Percentiles rank a stretch among this genome's conserved stretches.
phyloP scores from a whole-genome alignment of 73 alveolate genomes.

The Uronychia binucleata region DNA sequence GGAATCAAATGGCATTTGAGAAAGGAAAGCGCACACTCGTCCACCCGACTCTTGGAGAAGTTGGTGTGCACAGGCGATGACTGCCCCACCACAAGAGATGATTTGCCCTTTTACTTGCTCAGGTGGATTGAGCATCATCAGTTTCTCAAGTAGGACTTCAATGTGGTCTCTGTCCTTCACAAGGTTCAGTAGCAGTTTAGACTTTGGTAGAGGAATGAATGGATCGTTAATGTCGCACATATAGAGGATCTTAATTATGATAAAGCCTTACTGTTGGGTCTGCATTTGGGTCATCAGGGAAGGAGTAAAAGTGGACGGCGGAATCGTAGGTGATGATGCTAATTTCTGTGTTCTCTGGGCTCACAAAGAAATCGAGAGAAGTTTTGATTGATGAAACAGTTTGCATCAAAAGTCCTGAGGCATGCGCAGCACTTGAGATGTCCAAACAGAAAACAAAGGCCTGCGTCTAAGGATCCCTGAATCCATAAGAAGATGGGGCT shows the following conservation, averaged over 20 bases:
- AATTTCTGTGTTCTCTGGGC: conserved; percentile 69
- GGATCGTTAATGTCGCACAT: conserved; percentile 74
- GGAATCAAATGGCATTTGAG: not conserved
- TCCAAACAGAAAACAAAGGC: conserved; percentile 67
- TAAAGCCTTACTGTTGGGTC: conserved; percentile 50
- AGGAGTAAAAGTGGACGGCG: conserved; percentile 61
- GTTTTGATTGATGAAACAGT: conserved; percentile 49
- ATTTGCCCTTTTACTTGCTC: not conserved
- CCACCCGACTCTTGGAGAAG: not conserved
- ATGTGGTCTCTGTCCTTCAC: conserved; percentile 73
- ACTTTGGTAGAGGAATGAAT: conserved; percentile 75
- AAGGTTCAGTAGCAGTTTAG: conserved; percentile 62
- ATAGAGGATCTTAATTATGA: conserved; percentile 2
- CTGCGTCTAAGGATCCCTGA: conserved; percentile 18
- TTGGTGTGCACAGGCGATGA: not conserved
- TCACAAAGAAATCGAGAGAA: conserved; percentile 68
- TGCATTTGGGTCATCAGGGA: conserved; percentile 51
- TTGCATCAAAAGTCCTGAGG: conserved; percentile 53
- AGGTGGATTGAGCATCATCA: not conserved
- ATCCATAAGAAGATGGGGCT: conserved; percentile 65
- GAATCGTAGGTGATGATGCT: conserved; percentile 73
- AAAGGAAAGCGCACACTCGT: not conserved
- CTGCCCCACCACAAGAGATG: not conserved
- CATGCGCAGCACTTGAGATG: conserved; percentile 53
- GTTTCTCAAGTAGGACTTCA: conserved; percentile 67